Evolutionary conservation across 2,329 filamentous ascomycete genomes (phyloP), one percentile per base, ranked within the genome.

Genomic region (Colletotrichum musicola): DNA sequence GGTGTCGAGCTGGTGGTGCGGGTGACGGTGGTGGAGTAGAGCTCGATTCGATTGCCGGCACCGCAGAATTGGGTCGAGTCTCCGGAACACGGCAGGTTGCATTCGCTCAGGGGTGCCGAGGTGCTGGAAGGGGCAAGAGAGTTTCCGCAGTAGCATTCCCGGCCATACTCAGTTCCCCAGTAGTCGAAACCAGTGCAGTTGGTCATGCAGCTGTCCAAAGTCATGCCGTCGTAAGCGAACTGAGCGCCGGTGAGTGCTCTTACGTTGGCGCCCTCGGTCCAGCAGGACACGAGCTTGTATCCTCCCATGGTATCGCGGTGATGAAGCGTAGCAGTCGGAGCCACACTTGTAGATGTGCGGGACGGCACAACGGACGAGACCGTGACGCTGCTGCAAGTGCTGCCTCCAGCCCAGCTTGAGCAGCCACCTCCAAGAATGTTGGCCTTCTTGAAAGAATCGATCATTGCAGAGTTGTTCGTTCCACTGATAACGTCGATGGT

Each of bases 241-340:
- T 76, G 71, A 4, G 77, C 77, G 22, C 77, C 82, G 16, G 70
- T 64, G 6, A 88, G 77, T 5, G 85, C 84, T n/a, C 86, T 81
- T 12, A 80, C 80, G 7, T 82, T 82, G 13, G 78, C 79, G 63
- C 79, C 73, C 71, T 87, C 86, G 30, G 80, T 82, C 74, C 86
- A 91, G 79, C 90, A 93, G 62, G 90, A 90, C 14, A 86, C 76
- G 71, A 88, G 84, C 54, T 81, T 81, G 81, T 90, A 93, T 51
- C 84, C 81, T 62, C 81, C 81, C 4, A 87, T 74, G 0, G 74
- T 76, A 7, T 77, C 73, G 53, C 81, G 81, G 65, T 82, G 80
- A 53, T 74, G 72, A 6, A 78, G 77, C 0, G 77, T 78, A n/a
- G 76, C 76, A 18, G 73, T 74, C 5, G 80, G 72, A 2, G 61